Evolutionary conservation across 2,329 filamentous ascomycete genomes (phyloP).

Genomic region (Pyrenochaeta sp.): DNA sequence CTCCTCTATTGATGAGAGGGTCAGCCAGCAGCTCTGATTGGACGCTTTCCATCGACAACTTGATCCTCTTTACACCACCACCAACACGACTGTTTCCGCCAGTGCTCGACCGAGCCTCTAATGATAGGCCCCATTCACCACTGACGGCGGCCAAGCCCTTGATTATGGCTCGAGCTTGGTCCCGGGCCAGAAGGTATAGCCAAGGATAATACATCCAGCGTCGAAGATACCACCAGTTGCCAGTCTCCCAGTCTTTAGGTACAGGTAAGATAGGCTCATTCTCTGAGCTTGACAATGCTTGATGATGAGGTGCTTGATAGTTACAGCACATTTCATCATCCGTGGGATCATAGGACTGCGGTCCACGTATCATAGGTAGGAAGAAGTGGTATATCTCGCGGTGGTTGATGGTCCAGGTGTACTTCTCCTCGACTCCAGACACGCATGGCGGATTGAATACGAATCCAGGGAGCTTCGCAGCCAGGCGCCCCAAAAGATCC

Average conservation of each 20-base stretch:
- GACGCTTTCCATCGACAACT: too few relatives aligned
- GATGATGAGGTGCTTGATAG: slow-evolving; percentile 6
- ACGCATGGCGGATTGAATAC: slow-evolving; percentile 7
- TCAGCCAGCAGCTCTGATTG: too few relatives aligned
- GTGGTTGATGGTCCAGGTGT: slow-evolving; percentile 8
- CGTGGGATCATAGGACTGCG: slow-evolving; percentile 6
- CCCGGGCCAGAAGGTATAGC: slow-evolving; percentile 6
- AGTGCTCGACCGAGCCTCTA: slow-evolving; percentile 2
- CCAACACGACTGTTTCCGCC: too few relatives aligned
- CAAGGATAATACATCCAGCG: slow-evolving; percentile 10
- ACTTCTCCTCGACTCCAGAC: slow-evolving; percentile 7
- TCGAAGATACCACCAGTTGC: slow-evolving; percentile 6
- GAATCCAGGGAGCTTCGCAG: slow-evolving; percentile 7
- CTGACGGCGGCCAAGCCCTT: slow-evolving; percentile 3
- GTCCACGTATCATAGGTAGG: slow-evolving; percentile 9
- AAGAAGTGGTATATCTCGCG: slow-evolving; percentile 8
- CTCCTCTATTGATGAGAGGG: too few relatives aligned
- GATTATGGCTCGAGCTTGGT: slow-evolving; percentile 9
- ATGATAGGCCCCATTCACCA: slow-evolving; percentile 7
- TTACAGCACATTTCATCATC: slow-evolving; percentile 7
- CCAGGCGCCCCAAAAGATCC: slow-evolving; percentile 6
- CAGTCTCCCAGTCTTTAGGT: slow-evolving; percentile 7
- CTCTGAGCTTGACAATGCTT: slow-evolving; percentile 8
- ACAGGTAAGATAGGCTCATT: slow-evolving; percentile 7
- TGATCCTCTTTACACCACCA: too few relatives aligned